phyloP scores from a whole-genome alignment of 495 filamentous ascomycete genomes.

The Aspergillus nidulans region DNA sequence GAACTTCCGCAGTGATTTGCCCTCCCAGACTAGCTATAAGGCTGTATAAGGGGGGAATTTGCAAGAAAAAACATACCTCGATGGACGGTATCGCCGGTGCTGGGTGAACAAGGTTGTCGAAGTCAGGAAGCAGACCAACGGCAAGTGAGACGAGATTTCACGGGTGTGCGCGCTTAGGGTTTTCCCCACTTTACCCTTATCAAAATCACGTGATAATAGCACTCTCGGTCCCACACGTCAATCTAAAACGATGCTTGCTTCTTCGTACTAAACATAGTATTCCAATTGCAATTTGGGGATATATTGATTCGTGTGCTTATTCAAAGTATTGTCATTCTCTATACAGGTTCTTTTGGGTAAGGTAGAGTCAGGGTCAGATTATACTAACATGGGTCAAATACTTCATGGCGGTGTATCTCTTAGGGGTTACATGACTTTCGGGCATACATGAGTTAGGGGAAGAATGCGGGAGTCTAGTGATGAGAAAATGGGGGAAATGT shows the following conservation, averaged over 20 bases:
- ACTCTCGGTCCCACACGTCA: conserved; percentile 26
- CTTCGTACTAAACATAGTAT: neutral
- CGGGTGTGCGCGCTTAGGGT: conserved; percentile 35
- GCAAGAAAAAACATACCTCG: conserved; percentile 44
- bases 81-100: conserved; percentile 27
- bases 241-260: conserved; percentile 4
- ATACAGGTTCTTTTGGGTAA: conserved; percentile 27
- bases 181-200: conserved; percentile 26
- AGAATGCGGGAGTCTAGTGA: conserved; percentile 40
- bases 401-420: conserved; percentile 39
- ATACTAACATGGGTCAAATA: conserved; percentile 28
- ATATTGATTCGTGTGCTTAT: neutral
- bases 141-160: conserved; percentile 24
- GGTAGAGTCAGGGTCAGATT: conserved; percentile 16
- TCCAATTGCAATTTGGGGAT: neutral
- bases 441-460: conserved; percentile 45
- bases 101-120: conserved; percentile 20
- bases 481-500: conserved; percentile 27
- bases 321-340: conserved; percentile 25
- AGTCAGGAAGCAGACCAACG: conserved; percentile 15
- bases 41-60: conserved; percentile 26
- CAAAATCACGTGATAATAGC: conserved; percentile 24
- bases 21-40: conserved; percentile 48
- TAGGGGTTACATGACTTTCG: conserved; percentile 46
- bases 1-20: conserved; percentile 36